Base-by-base conservation (phyloP, 805 yeast species). In the Candida mattraensis region DNA sequence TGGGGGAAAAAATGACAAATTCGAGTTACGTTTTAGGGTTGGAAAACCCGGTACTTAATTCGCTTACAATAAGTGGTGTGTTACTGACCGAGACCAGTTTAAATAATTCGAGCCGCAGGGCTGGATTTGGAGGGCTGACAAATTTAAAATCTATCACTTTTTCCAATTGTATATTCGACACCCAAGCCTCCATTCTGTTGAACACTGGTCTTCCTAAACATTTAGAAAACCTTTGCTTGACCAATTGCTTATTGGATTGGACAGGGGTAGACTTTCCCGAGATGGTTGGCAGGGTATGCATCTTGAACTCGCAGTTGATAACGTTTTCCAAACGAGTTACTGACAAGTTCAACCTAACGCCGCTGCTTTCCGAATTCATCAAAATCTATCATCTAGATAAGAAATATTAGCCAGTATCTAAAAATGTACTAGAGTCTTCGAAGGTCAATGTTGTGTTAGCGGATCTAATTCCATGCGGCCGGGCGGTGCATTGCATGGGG, bases 301-400 rank as follows among this genome's bases (percentile, higher is more conserved):
- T 44, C 6, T 18, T 44, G 12, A 40, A 40, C 30, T 40, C 45
- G n/a, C 27, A 29, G 7, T 9, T 23, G 9, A 31, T 44, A 8
- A 24, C 18, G 16, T 44, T 44, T 19, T 28, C 39, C 3, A 2
- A 14, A 2, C n/a, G 7, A 4, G 22, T 40, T 5, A 11, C 13
- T 20, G 7, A 15, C 3, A 15, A 18, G 10, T 44, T 40, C 37
- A 40, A 26, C 18, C 18, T 40, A 7, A 40, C 44, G 4, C 48
- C 48, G 5, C 30, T 44, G 14, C 26, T 44, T n/a, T 44, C 48
- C 5, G 48, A 44, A 18, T 44, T 37, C 18, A 40, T 44, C 31
- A 44, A 44, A 26, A 44, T 44, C 23, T 44, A 44, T 21, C 45
- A 44, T 26, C 28, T 44, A 9, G 47, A 42, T 23, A 35, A 39